phyloP scores from a whole-genome alignment of 1,284 basidiomycete genomes.

The Polyporus tsugae region DNA sequence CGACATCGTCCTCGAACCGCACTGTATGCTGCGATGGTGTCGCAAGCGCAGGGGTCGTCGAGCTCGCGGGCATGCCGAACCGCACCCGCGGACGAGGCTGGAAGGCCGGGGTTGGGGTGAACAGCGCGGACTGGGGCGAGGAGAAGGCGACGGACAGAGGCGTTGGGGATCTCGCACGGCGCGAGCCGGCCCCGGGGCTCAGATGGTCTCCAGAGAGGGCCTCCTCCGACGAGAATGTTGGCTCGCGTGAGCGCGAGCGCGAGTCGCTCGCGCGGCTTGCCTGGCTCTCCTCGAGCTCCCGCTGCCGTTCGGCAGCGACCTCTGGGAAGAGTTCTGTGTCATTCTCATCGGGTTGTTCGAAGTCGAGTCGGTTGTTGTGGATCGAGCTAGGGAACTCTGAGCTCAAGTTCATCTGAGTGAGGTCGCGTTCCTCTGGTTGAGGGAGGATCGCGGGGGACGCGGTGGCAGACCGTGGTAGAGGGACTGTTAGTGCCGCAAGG shows the following conservation, averaged over 20 bases:
- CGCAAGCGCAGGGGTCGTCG: conserved; percentile 32
- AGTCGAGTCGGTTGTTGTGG: not conserved
- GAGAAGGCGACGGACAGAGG: conserved; percentile 53
- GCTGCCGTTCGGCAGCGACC: conserved; percentile 16
- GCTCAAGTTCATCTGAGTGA: conserved; percentile 28
- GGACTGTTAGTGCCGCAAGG: conserved; percentile 52
- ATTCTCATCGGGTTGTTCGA: conserved; percentile 5
- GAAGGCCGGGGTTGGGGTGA: conserved; percentile 72
- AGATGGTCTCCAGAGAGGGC: conserved; percentile 28
- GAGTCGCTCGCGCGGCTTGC: conserved; percentile 14
- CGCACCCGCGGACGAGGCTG: conserved; percentile 65
- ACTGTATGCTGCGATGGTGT: conserved; percentile 38
- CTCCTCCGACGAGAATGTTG: conserved; percentile 72
- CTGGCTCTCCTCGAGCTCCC: conserved; percentile 12
- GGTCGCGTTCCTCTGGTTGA: conserved; percentile 37
- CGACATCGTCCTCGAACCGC: conserved; percentile 20
- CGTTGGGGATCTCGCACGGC: conserved; percentile 36
- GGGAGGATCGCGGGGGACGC: conserved; percentile 50
- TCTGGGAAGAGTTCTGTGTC: conserved; percentile 30
- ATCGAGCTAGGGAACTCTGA: conserved; percentile 18
- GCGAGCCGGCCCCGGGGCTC: conserved; percentile 22
- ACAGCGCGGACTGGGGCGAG: conserved; percentile 43
- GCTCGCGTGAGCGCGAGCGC: conserved; percentile 47
- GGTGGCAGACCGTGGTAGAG: conserved; percentile 63
- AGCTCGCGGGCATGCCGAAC: conserved; percentile 54